phyloP scores from a whole-genome alignment of 148 eudicot species.

The Simmondsia chinensis region DNA sequence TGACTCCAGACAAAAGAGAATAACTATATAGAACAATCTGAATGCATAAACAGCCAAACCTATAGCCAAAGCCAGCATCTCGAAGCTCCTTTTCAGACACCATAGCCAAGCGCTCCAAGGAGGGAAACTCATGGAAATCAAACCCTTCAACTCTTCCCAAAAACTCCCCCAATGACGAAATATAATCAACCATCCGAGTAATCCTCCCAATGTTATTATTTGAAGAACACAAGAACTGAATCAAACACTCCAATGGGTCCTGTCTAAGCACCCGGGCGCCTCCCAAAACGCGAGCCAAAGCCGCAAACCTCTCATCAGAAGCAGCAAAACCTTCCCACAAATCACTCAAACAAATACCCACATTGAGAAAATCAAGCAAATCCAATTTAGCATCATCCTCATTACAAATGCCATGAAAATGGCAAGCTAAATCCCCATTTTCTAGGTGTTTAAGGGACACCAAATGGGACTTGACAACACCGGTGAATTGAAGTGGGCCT shows the following conservation, averaged over 20 bases:
- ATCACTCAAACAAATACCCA: conserved; percentile 51
- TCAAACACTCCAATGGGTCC: conserved; percentile 80
- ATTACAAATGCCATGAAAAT: conserved; percentile 22
- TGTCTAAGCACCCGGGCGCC: conserved; percentile 95
- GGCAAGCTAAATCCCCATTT: conserved; percentile 43
- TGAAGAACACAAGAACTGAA: conserved; percentile 83
- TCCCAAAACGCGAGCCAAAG: conserved; percentile 42
- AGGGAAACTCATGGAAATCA: conserved; percentile 62
- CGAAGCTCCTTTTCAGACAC: conserved; percentile 72
- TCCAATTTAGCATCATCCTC: conserved; percentile 28
- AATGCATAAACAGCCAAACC: conserved; percentile 24
- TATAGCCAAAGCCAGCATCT: conserved; percentile 86
- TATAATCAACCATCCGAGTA: conserved; percentile 76
- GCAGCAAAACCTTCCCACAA: conserved; percentile 60
- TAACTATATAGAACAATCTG: neutral
- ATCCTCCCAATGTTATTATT: conserved; percentile 83
- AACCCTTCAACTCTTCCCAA: conserved; percentile 68
- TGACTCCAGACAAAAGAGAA: neutral
- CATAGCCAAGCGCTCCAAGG: conserved; percentile 40
- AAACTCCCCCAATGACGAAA: conserved; percentile 51
- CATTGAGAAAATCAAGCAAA: conserved; percentile 68
- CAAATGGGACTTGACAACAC: conserved; percentile 62
- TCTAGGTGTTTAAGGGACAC: conserved; percentile 62
- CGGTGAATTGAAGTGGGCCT: conserved; percentile 51
- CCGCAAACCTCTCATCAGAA: conserved; percentile 59